Percentiles rank a stretch among this genome's conserved stretches.
Conservation (phyloP, 768 basidiomycete species). For the Panaeolus cyanescens region DNA sequence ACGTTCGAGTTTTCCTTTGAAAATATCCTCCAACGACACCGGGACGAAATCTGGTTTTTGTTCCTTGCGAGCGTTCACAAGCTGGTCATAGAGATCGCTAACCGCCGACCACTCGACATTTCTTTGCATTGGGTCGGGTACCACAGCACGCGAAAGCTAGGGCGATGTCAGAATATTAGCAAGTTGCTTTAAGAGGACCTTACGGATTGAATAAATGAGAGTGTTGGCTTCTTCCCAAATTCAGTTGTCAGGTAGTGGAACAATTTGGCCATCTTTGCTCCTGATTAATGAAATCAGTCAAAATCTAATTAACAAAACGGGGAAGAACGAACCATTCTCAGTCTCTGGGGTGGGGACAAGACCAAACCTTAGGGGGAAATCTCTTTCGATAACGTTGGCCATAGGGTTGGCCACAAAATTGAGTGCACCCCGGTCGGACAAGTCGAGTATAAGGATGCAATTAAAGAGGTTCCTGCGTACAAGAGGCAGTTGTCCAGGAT, state of each 20-base stretch:
- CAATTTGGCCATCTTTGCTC: constrained; percentile 69
- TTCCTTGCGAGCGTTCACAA: constrained; percentile 30
- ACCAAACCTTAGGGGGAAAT: constrained; percentile 82
- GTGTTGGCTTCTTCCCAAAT: constrained; percentile 64
- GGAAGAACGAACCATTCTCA: constrained; percentile 35
- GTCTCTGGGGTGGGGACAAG: constrained; percentile 74
- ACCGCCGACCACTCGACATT: constrained; percentile 47
- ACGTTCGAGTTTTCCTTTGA: constrained; percentile 26
- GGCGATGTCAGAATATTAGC: too few relatives aligned
- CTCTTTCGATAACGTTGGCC: constrained; percentile 68
- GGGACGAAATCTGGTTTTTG: constrained; percentile 27
- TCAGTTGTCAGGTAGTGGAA: constrained; percentile 66
- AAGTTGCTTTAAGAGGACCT: constrained; percentile 8
- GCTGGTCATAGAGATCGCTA: constrained; percentile 35
- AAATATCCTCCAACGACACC: constrained; percentile 18
- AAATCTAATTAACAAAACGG: neutral
- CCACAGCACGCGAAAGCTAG: constrained; percentile 41
- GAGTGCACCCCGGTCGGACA: constrained; percentile 62
- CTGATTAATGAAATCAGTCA: constrained; percentile 29
- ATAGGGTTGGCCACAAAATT: constrained; percentile 67
- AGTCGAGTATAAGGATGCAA: constrained; percentile 77
- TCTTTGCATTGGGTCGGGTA: constrained; percentile 27
- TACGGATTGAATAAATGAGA: constrained; percentile 61
- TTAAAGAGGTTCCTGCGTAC: constrained; percentile 83
- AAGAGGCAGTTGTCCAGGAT: constrained; percentile 78